phyloP scores from a whole-genome alignment of 163 green algal genomes.

The Volvox carteri region DNA sequence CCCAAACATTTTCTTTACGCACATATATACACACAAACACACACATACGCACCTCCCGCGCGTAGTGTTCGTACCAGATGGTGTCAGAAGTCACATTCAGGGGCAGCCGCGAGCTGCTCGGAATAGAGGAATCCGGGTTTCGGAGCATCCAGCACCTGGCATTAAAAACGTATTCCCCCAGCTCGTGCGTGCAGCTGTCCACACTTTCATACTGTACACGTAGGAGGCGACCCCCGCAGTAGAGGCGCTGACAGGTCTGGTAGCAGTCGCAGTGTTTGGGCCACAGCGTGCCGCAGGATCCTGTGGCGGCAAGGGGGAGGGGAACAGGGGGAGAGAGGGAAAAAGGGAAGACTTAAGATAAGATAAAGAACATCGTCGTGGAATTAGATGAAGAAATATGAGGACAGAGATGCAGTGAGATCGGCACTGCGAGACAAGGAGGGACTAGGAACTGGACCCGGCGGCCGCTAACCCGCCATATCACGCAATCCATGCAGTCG shows the following conservation, averaged over 20 bases:
- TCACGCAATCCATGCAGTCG: too few relatives aligned
- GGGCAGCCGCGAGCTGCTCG: not conserved
- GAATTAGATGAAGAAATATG: too few relatives aligned
- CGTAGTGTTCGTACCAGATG: slow-evolving; percentile 34
- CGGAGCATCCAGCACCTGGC: slow-evolving; percentile 1
- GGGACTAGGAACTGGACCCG: too few relatives aligned
- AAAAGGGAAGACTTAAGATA: not conserved
- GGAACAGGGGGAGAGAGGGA: not conserved
- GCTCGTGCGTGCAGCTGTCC: slow-evolving; percentile 20
- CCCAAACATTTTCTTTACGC: too few relatives aligned
- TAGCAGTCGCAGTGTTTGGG: slow-evolving; percentile 53
- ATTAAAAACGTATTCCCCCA: not conserved
- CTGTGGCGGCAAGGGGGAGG: not conserved
- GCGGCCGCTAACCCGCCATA: too few relatives aligned
- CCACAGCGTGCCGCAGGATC: slow-evolving; percentile 28
- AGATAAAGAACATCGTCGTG: too few relatives aligned
- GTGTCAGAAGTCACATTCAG: not conserved
- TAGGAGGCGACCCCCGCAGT: not conserved
- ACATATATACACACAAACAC: too few relatives aligned
- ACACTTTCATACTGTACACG: too few relatives aligned
- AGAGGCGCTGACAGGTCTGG: slow-evolving; percentile 5
- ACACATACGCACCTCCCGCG: not conserved
- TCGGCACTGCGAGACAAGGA: too few relatives aligned
- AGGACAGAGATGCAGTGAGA: too few relatives aligned
- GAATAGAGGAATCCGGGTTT: not conserved